Evolutionary conservation across 495 filamentous ascomycete genomes (phyloP).

Genomic region (Tetracladium marchalianum): DNA sequence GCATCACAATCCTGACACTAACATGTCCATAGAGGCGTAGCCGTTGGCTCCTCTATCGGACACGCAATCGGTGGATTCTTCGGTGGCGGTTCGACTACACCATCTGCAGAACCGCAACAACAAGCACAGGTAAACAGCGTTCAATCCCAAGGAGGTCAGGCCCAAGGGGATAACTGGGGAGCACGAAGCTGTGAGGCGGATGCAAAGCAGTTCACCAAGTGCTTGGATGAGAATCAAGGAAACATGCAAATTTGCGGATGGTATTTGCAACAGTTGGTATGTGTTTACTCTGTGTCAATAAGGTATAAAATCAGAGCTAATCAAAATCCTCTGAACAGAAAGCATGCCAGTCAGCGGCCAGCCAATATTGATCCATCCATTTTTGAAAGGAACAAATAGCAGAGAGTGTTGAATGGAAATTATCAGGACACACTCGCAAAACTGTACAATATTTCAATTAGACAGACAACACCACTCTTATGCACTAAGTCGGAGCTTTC

Average conservation of each 20-base stretch:
- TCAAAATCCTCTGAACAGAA: conserved; percentile 42
- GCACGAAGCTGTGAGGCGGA: conserved; percentile 63
- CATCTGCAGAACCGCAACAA: conserved; percentile 39
- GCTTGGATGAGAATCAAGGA: conserved; percentile 88
- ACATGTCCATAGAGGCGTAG: conserved; percentile 63
- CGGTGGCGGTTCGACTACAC: conserved; percentile 53
- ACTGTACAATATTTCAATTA: not conserved
- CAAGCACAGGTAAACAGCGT: conserved; percentile 28
- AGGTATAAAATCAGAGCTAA: conserved; percentile 13
- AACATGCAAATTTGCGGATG: conserved; percentile 93
- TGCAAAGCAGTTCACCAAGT: conserved; percentile 79
- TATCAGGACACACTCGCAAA: not conserved
- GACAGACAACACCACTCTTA: conserved; percentile 7
- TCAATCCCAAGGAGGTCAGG: conserved; percentile 29
- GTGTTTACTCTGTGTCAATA: conserved; percentile 10
- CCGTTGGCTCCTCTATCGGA: conserved; percentile 87
- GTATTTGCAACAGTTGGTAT: conserved; percentile 87
- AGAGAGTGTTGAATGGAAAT: not conserved
- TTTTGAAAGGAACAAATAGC: no score
- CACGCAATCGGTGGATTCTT: conserved; percentile 87
- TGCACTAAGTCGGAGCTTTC: not conserved
- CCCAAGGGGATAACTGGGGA: conserved; percentile 23
- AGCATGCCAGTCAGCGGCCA: conserved; percentile 86
- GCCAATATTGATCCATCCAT: conserved; percentile 54
- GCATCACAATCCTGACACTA: not conserved